Conservation (phyloP, 768 basidiomycete genomes). For the Auricularia heimuer region DNA sequence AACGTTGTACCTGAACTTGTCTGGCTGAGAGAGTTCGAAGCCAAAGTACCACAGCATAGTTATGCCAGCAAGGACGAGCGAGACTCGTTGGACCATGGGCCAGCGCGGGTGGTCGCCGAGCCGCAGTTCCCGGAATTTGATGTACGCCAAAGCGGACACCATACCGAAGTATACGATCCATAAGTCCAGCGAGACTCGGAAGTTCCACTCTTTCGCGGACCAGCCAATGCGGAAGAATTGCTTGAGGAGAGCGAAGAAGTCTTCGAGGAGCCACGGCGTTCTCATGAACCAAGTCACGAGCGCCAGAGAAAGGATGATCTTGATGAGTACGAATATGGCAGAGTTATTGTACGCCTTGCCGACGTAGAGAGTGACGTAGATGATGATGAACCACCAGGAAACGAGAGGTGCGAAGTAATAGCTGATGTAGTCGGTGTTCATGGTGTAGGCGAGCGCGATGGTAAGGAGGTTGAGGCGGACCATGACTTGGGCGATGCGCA, state of each 20-base stretch:
- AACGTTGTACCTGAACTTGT: constrained; percentile 77
- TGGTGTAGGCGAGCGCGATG: constrained; percentile 71
- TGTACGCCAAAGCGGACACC: constrained; percentile 60
- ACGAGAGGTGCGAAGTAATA: constrained; percentile 90
- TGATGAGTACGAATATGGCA: constrained; percentile 53
- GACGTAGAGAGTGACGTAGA: constrained; percentile 68
- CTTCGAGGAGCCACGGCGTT: constrained; percentile 50
- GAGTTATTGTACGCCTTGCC: constrained; percentile 68
- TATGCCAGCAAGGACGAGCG: constrained; percentile 41
- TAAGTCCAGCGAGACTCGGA: constrained; percentile 80
- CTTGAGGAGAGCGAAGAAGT: constrained; percentile 52
- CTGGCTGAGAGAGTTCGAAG: constrained; percentile 67
- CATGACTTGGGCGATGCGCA: constrained; percentile 67
- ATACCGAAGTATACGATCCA: constrained; percentile 87
- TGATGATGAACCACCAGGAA: constrained; percentile 81
- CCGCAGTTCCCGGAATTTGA: constrained; percentile 65
- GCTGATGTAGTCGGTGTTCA: constrained; percentile 86
- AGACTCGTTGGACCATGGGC: constrained; percentile 40
- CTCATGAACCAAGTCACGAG: constrained; percentile 58
- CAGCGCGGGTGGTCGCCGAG: constrained; percentile 63
- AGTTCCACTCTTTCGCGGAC: constrained; percentile 81
- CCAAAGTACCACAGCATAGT: constrained; percentile 67
- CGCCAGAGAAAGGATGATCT: constrained; percentile 56
- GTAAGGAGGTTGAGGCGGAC: constrained; percentile 80
- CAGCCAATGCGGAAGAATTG: constrained; percentile 66